Conservation (phyloP, 805 yeast genomes). For the Torulaspora delbrueckii region DNA sequence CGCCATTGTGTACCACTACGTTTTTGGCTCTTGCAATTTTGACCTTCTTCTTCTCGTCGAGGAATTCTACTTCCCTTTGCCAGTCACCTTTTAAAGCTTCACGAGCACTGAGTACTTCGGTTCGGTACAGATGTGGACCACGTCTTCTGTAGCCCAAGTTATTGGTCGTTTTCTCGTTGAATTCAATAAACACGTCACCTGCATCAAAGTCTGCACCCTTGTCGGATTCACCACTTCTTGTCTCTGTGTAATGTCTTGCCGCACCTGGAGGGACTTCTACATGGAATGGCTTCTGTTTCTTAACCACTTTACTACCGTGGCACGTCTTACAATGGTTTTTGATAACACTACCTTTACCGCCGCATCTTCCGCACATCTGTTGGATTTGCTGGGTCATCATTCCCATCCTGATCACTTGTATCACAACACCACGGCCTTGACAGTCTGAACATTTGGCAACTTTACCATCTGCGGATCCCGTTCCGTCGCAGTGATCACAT, state of each 20-base stretch:
- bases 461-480: slow-evolving; percentile 79
- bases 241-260: slow-evolving; percentile 52
- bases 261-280: slow-evolving; percentile 69
- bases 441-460: slow-evolving; percentile 63
- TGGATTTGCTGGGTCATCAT: slow-evolving; percentile 88
- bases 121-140: slow-evolving; percentile 67
- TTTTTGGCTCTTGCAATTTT: slow-evolving; percentile 48
- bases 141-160: slow-evolving; percentile 85
- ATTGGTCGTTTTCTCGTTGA: slow-evolving; percentile 46
- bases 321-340: slow-evolving; percentile 64
- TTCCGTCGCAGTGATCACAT: slow-evolving; percentile 75
- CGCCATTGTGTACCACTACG: slow-evolving; percentile 54
- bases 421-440: slow-evolving; percentile 65
- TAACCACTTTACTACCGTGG: slow-evolving; percentile 60
- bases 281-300: slow-evolving; percentile 51
- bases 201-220: slow-evolving; percentile 75
- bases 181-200: slow-evolving; percentile 68
- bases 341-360: slow-evolving; percentile 69
- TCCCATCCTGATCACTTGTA: slow-evolving; percentile 69
- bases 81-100: slow-evolving; percentile 82
- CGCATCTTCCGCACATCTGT: slow-evolving; percentile 71
- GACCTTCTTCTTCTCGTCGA: slow-evolving; percentile 55
- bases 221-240: slow-evolving; percentile 73
- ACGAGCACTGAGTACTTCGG: slow-evolving; percentile 64
- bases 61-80: slow-evolving; percentile 59